Evolutionary conservation across 2,329 filamentous ascomycete species (phyloP).

Genomic region (Raffaelea arxii): DNA sequence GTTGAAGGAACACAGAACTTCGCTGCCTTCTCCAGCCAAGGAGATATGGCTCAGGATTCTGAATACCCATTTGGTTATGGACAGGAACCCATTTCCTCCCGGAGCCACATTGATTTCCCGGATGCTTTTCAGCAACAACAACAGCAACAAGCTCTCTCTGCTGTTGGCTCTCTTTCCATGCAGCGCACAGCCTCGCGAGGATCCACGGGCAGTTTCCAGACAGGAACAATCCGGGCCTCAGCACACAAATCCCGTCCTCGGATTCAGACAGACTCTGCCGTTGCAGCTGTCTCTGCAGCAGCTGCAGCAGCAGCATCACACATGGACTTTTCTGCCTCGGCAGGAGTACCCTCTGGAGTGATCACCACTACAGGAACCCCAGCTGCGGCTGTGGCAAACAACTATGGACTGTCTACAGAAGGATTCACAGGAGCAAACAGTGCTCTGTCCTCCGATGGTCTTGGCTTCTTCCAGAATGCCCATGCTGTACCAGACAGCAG

Average conservation of each 20-base stretch:
- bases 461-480: constrained; percentile 22
- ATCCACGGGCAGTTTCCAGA: constrained; percentile 35
- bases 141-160: constrained; percentile 34
- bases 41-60: constrained; percentile 38
- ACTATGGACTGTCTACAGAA: constrained; percentile 44
- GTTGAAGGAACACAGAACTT: constrained; percentile 54
- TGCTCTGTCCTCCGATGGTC: background rate
- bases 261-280: constrained; percentile 29
- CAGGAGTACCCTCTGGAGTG: no score
- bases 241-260: constrained; percentile 31
- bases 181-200: constrained; percentile 32
- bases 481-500: constrained; percentile 21
- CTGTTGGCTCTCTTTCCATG: constrained; percentile 32
- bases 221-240: constrained; percentile 31
- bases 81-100: constrained; percentile 42
- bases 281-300: background rate
- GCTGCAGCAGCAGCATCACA: background rate
- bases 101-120: constrained; percentile 18
- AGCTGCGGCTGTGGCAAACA: background rate
- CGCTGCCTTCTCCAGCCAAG: constrained; percentile 40
- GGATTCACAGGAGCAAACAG: constrained; percentile 10
- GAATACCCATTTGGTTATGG: constrained; percentile 21
- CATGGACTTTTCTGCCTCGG: background rate
- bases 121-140: constrained; percentile 1
- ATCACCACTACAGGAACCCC: background rate